phyloP scores from a whole-genome alignment of 2,329 filamentous ascomycete species.

The Diaporthe destruens region DNA sequence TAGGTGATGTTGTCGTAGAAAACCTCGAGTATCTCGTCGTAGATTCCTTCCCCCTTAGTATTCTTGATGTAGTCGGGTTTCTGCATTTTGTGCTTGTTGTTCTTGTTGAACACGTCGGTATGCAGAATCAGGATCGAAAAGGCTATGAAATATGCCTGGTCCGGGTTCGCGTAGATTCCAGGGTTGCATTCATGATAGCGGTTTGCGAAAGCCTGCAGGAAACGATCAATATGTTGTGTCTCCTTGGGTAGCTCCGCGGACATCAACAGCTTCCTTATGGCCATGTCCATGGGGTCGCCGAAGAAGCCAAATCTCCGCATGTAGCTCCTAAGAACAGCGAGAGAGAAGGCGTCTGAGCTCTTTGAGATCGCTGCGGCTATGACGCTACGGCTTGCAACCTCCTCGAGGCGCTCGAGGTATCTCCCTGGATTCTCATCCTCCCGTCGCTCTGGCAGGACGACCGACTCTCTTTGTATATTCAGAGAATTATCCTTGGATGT shows the following conservation, averaged over 20 bases:
- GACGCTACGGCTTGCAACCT: constrained; percentile 80
- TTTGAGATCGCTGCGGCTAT: constrained; percentile 90
- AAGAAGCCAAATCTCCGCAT: constrained; percentile 97
- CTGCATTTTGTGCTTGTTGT: constrained; percentile 99
- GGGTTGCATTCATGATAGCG: constrained; percentile 99
- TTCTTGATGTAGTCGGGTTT: constrained; percentile 96
- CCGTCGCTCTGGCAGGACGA: constrained; percentile 80
- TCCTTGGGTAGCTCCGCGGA: constrained; percentile 96
- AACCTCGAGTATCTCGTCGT: constrained; percentile 91
- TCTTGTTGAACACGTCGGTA: constrained; percentile 99
- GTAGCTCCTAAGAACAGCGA: constrained; percentile 88
- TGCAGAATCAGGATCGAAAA: constrained; percentile 97
- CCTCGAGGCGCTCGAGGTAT: constrained; percentile 87
- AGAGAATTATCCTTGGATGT: constrained; percentile 87
- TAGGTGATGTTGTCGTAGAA: constrained; percentile 99
- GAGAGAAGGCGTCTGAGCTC: constrained; percentile 85
- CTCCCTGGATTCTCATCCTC: constrained; percentile 92
- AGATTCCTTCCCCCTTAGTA: constrained; percentile 90
- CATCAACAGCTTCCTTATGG: constrained; percentile 94
- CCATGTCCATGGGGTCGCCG: constrained; percentile 98
- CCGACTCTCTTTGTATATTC: constrained; percentile 78
- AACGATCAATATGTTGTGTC: constrained; percentile 97
- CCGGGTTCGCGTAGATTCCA: constrained; percentile 89
- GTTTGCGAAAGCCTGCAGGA: constrained; percentile 93
- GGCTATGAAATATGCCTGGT: constrained; percentile 98